Evolutionary conservation across 2,329 filamentous ascomycete species (phyloP).

Genomic region (Massarina eburnea): DNA sequence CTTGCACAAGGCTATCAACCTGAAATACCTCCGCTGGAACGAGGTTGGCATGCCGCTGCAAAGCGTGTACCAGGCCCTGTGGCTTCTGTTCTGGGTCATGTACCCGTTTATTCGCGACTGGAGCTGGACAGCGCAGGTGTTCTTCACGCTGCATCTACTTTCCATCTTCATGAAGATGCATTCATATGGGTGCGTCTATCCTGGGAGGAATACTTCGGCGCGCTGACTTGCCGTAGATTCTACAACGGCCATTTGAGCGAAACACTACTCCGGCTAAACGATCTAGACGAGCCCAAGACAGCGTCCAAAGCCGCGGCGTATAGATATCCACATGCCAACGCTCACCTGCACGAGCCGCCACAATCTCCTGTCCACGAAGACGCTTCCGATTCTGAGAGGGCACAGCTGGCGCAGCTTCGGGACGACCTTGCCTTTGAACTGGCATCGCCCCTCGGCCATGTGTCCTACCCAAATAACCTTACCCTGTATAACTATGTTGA

Average conservation of each 20-base stretch:
- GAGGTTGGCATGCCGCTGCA: slow-evolving; percentile 79
- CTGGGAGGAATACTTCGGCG: neutral
- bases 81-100: slow-evolving; percentile 81
- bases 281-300: slow-evolving; percentile 75
- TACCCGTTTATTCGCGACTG: slow-evolving; percentile 81
- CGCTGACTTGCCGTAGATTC: slow-evolving; percentile 54
- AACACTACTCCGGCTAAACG: slow-evolving; percentile 76
- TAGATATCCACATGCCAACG: slow-evolving; percentile 62
- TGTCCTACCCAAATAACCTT: slow-evolving; percentile 88
- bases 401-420: slow-evolving; percentile 65
- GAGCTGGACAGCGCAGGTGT: slow-evolving; percentile 98
- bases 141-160: slow-evolving; percentile 86
- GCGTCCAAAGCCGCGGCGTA: slow-evolving; percentile 71
- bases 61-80: slow-evolving; percentile 75
- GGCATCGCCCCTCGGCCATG: slow-evolving; percentile 83
- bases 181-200: slow-evolving; percentile 67
- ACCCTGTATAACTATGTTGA: slow-evolving; percentile 81
- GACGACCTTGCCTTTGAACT: slow-evolving; percentile 88
- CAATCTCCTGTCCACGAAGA: slow-evolving; percentile 48
- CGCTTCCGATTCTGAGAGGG: slow-evolving; percentile 39
- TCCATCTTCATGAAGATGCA: slow-evolving; percentile 99
- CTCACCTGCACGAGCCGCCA: slow-evolving; percentile 58
- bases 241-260: slow-evolving; percentile 96
- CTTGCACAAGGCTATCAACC: slow-evolving; percentile 69
- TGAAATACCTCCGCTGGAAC: slow-evolving; percentile 67